phyloP scores from a whole-genome alignment of 2,329 filamentous ascomycete genomes.

The Botryotinia narcissicola region DNA sequence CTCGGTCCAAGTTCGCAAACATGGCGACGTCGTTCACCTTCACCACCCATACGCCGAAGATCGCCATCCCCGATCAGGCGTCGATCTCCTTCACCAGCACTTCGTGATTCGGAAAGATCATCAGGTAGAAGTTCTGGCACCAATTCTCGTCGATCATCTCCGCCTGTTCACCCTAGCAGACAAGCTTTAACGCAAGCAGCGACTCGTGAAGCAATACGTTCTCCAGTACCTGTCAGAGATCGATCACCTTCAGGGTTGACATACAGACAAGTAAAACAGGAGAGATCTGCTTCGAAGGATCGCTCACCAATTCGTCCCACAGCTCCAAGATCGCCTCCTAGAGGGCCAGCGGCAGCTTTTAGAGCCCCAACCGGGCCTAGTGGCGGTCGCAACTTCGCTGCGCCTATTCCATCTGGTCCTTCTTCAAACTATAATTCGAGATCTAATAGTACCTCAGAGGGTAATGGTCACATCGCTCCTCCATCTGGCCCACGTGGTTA shows the following conservation, averaged over 20 bases:
- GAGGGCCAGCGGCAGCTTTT: slow-evolving; percentile 37
- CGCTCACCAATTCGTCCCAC: slow-evolving; percentile 34
- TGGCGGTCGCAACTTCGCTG: slow-evolving; percentile 34
- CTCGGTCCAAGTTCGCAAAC: slow-evolving; percentile 45
- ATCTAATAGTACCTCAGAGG: slow-evolving; percentile 28
- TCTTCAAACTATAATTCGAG: slow-evolving; percentile 23
- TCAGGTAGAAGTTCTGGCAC: slow-evolving; percentile 55
- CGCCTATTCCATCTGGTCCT: slow-evolving; percentile 26
- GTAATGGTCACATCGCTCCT: slow-evolving; percentile 24
- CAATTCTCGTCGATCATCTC: slow-evolving; percentile 61
- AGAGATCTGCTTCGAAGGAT: slow-evolving; percentile 37
- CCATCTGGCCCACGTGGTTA: slow-evolving; percentile 40
- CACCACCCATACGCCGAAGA: slow-evolving; percentile 47
- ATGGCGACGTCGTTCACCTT: slow-evolving; percentile 54
- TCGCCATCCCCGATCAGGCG: slow-evolving; percentile 18
- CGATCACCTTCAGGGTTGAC: slow-evolving; percentile 32
- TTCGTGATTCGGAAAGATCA: slow-evolving; percentile 46
- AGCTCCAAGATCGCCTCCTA: slow-evolving; percentile 36
- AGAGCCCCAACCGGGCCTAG: slow-evolving; percentile 39
- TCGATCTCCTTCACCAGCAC: slow-evolving; percentile 52
- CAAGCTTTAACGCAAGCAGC: slow-evolving; percentile 42
- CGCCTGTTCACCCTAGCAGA: slow-evolving; percentile 55
- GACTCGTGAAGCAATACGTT: slow-evolving; percentile 35
- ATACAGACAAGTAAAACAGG: slow-evolving; percentile 33
- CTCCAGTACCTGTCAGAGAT: slow-evolving; percentile 32